Percentiles rank a stretch among this genome's conserved stretches.
These are phyloP conservation scores for Pseudogymnoascus verrucosus DNA, from an alignment of 2,329 filamentous ascomycete species.

Conservation along the genomic window DNA sequence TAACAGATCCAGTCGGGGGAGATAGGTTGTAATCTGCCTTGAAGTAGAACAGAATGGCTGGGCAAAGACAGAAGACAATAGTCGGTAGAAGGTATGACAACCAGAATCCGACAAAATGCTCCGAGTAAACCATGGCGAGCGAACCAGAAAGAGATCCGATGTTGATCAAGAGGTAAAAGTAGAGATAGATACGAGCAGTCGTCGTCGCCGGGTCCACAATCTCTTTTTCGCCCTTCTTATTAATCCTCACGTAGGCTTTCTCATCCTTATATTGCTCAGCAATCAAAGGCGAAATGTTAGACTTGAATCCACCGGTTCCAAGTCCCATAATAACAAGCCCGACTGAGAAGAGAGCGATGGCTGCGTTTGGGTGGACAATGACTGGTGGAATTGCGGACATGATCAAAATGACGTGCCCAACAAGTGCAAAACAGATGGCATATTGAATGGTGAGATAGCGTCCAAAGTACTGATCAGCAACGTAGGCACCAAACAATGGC, in stretches of 20 bases:
- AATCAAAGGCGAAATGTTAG: constrained; percentile 58
- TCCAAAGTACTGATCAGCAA: constrained; percentile 58
- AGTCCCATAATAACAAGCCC: constrained; percentile 59
- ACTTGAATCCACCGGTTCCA: constrained; percentile 65
- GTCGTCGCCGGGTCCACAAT: constrained; percentile 54
- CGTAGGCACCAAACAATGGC: constrained; percentile 43
- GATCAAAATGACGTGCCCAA: constrained; percentile 58
- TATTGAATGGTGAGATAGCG: constrained; percentile 49
- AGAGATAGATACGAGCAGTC: constrained; percentile 53
- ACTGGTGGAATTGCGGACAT: constrained; percentile 53
- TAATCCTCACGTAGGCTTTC: constrained; percentile 40
- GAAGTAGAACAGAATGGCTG: constrained; percentile 50
- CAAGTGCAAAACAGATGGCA: constrained; percentile 47
- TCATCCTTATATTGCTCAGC: constrained; percentile 52
- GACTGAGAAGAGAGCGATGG: constrained; percentile 52
- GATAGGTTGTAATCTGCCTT: constrained; percentile 52
- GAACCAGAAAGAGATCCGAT: constrained; percentile 51
- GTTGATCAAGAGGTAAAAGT: constrained; percentile 67
- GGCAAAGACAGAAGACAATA: constrained; percentile 53
- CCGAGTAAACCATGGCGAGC: constrained; percentile 63
- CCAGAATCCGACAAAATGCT: constrained; percentile 72
- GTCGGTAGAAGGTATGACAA: constrained; percentile 62
- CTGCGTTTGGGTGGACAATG: constrained; percentile 43
- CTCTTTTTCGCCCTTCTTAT: constrained; percentile 47
- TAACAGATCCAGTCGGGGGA: constrained; percentile 64